Evolutionary conservation across 2,329 filamentous ascomycete species (phyloP).

Genomic region (Aspergillus transmontanensis): DNA sequence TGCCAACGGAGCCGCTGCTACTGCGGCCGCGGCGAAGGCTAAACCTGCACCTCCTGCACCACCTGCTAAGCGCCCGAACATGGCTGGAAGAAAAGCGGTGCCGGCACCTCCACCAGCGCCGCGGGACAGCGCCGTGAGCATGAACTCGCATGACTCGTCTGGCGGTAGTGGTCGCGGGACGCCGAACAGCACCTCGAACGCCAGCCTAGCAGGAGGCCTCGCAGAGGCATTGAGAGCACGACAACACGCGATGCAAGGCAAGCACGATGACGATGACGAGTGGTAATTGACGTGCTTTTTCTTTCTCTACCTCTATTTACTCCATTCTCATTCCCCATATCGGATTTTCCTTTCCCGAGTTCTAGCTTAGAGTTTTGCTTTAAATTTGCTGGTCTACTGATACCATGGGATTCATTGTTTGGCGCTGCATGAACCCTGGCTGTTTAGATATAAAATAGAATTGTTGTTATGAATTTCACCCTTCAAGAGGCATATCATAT

Average conservation of each 20-base stretch:
- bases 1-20: slow-evolving; percentile 48
- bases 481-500: background rate
- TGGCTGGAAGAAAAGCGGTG: slow-evolving; percentile 68
- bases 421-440: slow-evolving; percentile 5
- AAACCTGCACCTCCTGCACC: slow-evolving; percentile 77
- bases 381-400: slow-evolving; percentile 1
- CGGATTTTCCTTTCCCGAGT: slow-evolving; percentile 20
- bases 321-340: slow-evolving; percentile 18
- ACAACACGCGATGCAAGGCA: slow-evolving; percentile 74
- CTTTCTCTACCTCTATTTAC: slow-evolving; percentile 9
- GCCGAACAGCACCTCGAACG: slow-evolving; percentile 58
- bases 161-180: slow-evolving; percentile 70
- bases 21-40: slow-evolving; percentile 51
- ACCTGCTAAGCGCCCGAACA: slow-evolving; percentile 76
- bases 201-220: slow-evolving; percentile 71
- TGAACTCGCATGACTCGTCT: slow-evolving; percentile 54
- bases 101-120: slow-evolving; percentile 66
- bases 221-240: slow-evolving; percentile 77
- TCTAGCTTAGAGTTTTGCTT: slow-evolving; percentile 11
- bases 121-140: slow-evolving; percentile 64
- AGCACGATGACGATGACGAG: slow-evolving; percentile 69
- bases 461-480: background rate
- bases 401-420: slow-evolving; percentile 4
- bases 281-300: slow-evolving; percentile 53
- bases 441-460: slow-evolving; percentile 6